These are phyloP conservation scores for Phytophthora chlamydospora DNA, from an alignment of 352 stramenopile species.

Conservation along the genomic window DNA sequence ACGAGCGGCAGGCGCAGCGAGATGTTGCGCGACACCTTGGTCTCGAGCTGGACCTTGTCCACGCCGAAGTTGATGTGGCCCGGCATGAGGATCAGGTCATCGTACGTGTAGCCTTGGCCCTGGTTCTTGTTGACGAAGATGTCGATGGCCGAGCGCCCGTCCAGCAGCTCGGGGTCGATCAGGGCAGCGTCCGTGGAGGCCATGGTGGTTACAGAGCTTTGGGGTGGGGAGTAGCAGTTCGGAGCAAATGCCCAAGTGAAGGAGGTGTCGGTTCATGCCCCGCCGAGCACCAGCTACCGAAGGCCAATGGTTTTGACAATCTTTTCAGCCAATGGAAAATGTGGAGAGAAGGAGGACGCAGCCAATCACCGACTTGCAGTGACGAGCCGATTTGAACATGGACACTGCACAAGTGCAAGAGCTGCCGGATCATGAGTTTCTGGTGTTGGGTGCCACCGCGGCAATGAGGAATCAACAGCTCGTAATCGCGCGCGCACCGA, in stretches of 20 bases:
- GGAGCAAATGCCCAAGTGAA: conserved; percentile 49
- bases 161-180: conserved; percentile 63
- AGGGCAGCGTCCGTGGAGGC: conserved; percentile 33
- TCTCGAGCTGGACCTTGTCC: conserved; percentile 93
- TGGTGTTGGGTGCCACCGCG: conserved; percentile 6
- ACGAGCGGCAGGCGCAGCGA: conserved; percentile 96
- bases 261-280: conserved; percentile 36
- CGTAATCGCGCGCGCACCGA: not conserved
- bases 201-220: conserved; percentile 4
- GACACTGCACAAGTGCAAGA: not conserved
- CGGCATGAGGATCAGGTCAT: conserved; percentile 83
- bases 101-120: conserved; percentile 82
- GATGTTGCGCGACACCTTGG: conserved; percentile 95
- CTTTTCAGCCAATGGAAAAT: conserved; percentile 51
- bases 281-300: conserved; percentile 11
- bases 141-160: conserved; percentile 79
- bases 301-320: conserved; percentile 51
- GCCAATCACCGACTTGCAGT: conserved; percentile 23
- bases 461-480: conserved; percentile 15
- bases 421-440: not conserved
- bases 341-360: conserved; percentile 1
- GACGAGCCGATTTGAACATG: not conserved
- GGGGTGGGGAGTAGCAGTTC: conserved; percentile 2
- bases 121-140: conserved; percentile 91
- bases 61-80: conserved; percentile 82